Evolutionary conservation across 495 filamentous ascomycete genomes (phyloP), one percentile per base, ranked within the genome.

Genomic region (Trichoderma virens): DNA sequence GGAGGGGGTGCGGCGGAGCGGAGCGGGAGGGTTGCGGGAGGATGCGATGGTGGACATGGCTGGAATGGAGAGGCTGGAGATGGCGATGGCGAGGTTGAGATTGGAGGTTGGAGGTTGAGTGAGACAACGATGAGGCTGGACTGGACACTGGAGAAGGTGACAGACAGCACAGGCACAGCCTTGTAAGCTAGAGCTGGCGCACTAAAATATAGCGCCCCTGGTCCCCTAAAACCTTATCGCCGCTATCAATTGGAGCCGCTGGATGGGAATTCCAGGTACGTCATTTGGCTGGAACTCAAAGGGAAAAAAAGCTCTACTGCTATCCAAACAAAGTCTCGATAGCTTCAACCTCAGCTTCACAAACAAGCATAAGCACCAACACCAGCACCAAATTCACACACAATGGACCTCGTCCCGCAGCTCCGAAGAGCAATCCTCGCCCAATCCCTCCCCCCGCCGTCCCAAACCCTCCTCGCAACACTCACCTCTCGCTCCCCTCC

Each of bases 21-120:
- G 69, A 11, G 67, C 69, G 30, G 68, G 70, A n/a, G 76, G 71
- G 34, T 86, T 86, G 63, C 88, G 85, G 25, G 87, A 87, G 54
- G 88, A 86, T 47, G 89, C 86, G 65, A 88, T 87, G 38, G 89
- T 91, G 18, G 91, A 91, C 91, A 94, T 95, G 56, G 63, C 78
- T 64, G 43, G 28, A 45, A 9, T 0, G 27, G 54, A 18, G 54
- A 16, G 11, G 20, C 4, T 25, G 54, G 20, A 11, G 23, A 45
- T 45, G 9, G 13, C 4, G 41, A 18, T 45, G 41, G 5, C 18
- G 41, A 18, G n/a, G 9, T 45, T 13, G 16, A 18, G 41, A 45
- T 16, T 7, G n/a, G 41, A 45, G 41, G n/a, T 5, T 16, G 41
- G 13, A 13, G 34, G 34, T 35, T 6, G 6, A 35, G 13, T 35